Evolutionary conservation across 495 filamentous ascomycete genomes (phyloP).

Genomic region (Hypomontagnella submonticulosa): DNA sequence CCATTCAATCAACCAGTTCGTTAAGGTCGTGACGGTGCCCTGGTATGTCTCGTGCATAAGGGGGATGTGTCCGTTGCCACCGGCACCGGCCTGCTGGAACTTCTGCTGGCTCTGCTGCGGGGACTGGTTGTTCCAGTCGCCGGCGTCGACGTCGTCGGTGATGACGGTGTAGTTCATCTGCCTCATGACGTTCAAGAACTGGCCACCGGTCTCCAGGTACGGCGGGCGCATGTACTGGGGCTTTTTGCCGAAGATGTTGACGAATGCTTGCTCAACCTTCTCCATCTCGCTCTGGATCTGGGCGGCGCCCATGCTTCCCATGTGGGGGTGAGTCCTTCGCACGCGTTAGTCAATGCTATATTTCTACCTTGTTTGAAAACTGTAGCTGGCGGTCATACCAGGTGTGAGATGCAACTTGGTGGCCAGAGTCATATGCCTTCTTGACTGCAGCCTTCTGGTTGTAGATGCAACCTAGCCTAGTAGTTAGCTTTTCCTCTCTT

Average conservation of each 20-base stretch:
- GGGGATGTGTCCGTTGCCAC: slow-evolving; percentile 63
- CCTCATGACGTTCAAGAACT: slow-evolving; percentile 56
- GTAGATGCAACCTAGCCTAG: slow-evolving; percentile 61
- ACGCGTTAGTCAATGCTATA: slow-evolving; percentile 19
- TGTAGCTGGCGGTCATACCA: slow-evolving; percentile 48
- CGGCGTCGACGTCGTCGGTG: slow-evolving; percentile 64
- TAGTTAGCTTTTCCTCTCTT: not conserved
- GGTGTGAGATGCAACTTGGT: slow-evolving; percentile 64
- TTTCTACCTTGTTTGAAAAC: not conserved
- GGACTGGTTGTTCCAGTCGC: slow-evolving; percentile 64
- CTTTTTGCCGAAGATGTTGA: slow-evolving; percentile 64
- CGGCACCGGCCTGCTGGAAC: slow-evolving; percentile 58
- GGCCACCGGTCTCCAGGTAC: slow-evolving; percentile 61
- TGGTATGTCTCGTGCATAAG: slow-evolving; percentile 67
- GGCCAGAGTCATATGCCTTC: slow-evolving; percentile 60
- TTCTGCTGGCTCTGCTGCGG: slow-evolving; percentile 55
- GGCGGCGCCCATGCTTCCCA: slow-evolving; percentile 54
- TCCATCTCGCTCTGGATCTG: slow-evolving; percentile 61
- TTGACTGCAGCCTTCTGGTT: slow-evolving; percentile 59
- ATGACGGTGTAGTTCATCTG: slow-evolving; percentile 64
- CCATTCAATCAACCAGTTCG: slow-evolving; percentile 65
- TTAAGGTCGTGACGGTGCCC: slow-evolving; percentile 58
- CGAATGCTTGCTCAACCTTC: slow-evolving; percentile 61
- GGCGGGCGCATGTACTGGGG: slow-evolving; percentile 66
- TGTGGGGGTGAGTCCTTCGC: slow-evolving; percentile 56